Percentiles rank a stretch among this genome's conserved stretches.
Evolutionary conservation across 768 basidiomycete species (phyloP).

Genomic region (Jaapia argillacea): DNA sequence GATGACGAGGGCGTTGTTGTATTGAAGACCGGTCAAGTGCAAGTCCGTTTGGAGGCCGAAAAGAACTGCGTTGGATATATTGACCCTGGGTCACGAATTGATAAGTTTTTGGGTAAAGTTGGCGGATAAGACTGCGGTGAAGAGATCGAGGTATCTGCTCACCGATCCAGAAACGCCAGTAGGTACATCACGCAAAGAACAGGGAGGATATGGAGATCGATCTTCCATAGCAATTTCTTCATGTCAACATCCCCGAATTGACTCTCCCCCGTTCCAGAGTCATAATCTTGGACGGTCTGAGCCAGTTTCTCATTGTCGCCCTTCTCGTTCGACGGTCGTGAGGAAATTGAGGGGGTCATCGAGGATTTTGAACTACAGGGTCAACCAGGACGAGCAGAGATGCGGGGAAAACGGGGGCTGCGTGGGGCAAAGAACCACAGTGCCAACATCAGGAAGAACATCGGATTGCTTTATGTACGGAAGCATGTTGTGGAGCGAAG

Average conservation of each 20-base stretch:
- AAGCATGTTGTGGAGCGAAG: no score
- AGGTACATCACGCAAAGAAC: conserved; percentile 32
- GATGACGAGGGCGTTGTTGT: conserved; percentile 22
- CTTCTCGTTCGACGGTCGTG: no score
- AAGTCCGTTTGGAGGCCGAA: conserved; percentile 20
- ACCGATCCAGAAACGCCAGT: conserved; percentile 30
- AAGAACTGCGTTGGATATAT: conserved; percentile 21
- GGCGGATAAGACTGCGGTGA: background rate
- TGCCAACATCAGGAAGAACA: no score
- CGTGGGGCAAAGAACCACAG: no score
- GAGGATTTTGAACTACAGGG: no score
- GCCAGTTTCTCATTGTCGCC: no score
- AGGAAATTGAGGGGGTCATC: no score
- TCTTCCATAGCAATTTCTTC: conserved; percentile 21
- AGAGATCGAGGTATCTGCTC: background rate
- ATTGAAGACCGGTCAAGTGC: conserved; percentile 15
- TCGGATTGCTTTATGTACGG: no score
- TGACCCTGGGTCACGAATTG: conserved; percentile 13
- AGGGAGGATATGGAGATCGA: conserved; percentile 27
- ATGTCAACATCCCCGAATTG: conserved; percentile 16
- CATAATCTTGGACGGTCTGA: background rate
- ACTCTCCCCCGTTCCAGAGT: background rate
- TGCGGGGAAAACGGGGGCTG: no score
- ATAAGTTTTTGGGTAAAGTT: background rate
- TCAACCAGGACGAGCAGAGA: no score